Evolutionary conservation across 2,329 filamentous ascomycete genomes (phyloP).

Genomic region (Magnaporthiopsis poae): DNA sequence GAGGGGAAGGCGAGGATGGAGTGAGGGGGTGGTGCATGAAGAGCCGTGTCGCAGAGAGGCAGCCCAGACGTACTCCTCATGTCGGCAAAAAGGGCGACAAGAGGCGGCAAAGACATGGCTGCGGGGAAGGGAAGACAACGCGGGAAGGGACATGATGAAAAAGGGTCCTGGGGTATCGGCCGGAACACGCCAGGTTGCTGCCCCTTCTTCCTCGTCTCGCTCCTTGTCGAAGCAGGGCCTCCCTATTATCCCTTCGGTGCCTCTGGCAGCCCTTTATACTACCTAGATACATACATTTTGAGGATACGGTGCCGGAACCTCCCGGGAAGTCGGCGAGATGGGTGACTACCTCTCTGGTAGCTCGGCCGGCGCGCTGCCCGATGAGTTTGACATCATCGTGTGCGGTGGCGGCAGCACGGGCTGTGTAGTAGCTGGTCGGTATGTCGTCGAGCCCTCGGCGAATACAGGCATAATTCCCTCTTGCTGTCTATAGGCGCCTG

Average conservation of each 20-base stretch:
- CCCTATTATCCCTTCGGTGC: neutral
- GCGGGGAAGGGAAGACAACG: neutral
- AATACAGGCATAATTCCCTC: neutral
- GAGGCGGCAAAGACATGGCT: neutral
- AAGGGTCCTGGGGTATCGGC: neutral
- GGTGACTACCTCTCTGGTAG: neutral
- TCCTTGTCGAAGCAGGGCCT: neutral
- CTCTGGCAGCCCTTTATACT: neutral
- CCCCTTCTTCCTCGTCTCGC: neutral
- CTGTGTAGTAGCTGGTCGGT: slow-evolving; percentile 49
- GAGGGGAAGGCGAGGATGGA: neutral
- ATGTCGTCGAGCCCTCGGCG: slow-evolving; percentile 13
- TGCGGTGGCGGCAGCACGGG: slow-evolving; percentile 63
- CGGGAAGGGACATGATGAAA: neutral
- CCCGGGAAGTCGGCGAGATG: neutral
- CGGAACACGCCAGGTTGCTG: neutral
- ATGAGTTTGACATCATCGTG: slow-evolving; percentile 74
- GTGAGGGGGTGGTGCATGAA: neutral
- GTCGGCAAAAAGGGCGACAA: neutral
- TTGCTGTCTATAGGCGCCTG: slow-evolving; percentile 11
- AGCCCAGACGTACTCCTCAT: no score
- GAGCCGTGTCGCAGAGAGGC: neutral
- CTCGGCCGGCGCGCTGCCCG: slow-evolving; percentile 38
- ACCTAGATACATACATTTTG: neutral
- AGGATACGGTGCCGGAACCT: neutral